Conservation (phyloP, 306 rosid genomes). For the Cucurbita argyrosperma region DNA sequence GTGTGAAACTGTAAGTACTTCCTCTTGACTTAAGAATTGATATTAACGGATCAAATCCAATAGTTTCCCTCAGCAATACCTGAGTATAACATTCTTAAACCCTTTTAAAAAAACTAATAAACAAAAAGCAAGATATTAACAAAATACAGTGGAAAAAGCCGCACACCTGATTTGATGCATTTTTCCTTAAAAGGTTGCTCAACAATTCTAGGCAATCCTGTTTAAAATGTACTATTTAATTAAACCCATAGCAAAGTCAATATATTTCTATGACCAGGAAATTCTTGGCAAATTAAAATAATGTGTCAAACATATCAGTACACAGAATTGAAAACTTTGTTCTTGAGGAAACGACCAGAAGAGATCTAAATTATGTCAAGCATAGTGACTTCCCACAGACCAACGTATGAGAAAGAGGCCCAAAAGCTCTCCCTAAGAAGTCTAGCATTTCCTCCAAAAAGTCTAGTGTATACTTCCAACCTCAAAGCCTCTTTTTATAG, state of each 20-base stretch:
- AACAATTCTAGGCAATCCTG: slow-evolving; percentile 90
- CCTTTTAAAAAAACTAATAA: slow-evolving; percentile 7
- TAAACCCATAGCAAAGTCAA: slow-evolving; percentile 9
- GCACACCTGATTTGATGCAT: slow-evolving; percentile 77
- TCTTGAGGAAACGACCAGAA: not conserved
- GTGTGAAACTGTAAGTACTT: slow-evolving; percentile 57
- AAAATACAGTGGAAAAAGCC: slow-evolving; percentile 5
- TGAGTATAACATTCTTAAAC: slow-evolving; percentile 17
- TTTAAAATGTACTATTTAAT: slow-evolving; percentile 8
- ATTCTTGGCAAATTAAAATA: not conserved
- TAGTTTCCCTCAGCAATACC: slow-evolving; percentile 80
- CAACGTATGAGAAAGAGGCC: not conserved
- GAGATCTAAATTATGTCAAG: not conserved
- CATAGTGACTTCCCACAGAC: not conserved
- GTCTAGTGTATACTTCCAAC: too few species aligned
- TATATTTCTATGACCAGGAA: not conserved
- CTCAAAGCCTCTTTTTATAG: not conserved
- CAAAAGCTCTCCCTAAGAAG: not conserved
- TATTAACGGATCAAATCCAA: slow-evolving; percentile 70
- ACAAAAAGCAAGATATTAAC: not conserved
- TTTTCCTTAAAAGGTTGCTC: slow-evolving; percentile 68
- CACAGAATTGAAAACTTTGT: not conserved
- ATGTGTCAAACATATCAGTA: not conserved
- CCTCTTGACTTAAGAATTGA: slow-evolving; percentile 69
- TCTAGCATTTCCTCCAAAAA: too few species aligned